A percentile compares a stretch with the other conserved stretches of the same genome.
phyloP scores from a whole-genome alignment of 2,329 filamentous ascomycete genomes.

The Keithomyces neogunnii region DNA sequence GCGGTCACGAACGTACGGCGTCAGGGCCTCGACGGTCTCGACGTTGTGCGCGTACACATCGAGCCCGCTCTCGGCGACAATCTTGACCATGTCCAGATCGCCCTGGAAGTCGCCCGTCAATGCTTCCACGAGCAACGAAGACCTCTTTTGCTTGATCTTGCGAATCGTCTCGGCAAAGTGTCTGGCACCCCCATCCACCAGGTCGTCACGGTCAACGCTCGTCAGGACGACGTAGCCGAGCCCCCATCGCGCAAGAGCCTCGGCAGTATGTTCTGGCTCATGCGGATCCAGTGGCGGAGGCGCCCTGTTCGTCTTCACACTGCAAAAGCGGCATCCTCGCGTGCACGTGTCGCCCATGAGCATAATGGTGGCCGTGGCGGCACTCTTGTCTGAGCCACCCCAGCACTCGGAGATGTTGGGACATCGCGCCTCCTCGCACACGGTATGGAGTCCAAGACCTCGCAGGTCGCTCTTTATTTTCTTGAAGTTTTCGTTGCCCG shows the following conservation, averaged over 20 bases:
- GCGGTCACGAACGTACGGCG: slow-evolving; percentile 81
- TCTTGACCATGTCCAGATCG: slow-evolving; percentile 74
- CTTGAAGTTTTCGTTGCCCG: slow-evolving; percentile 74
- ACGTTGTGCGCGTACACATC: slow-evolving; percentile 98
- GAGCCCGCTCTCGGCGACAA: slow-evolving; percentile 79
- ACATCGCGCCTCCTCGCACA: slow-evolving; percentile 95
- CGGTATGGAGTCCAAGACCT: slow-evolving; percentile 83
- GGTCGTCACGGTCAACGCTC: slow-evolving; percentile 85
- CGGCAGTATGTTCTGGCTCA: slow-evolving; percentile 93
- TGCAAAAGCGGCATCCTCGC: slow-evolving; percentile 91
- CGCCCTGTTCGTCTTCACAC: slow-evolving; percentile 76
- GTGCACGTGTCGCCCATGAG: slow-evolving; percentile 98
- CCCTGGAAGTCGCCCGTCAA: slow-evolving; percentile 83
- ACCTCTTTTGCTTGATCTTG: slow-evolving; percentile 81
- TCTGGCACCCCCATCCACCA: slow-evolving; percentile 76
- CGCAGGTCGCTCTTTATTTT: slow-evolving; percentile 90
- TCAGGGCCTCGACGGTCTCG: slow-evolving; percentile 87
- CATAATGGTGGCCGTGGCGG: slow-evolving; percentile 97
- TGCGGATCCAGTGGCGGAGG: slow-evolving; percentile 82
- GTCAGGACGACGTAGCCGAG: slow-evolving; percentile 94
- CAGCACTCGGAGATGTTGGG: slow-evolving; percentile 98
- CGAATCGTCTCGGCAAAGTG: slow-evolving; percentile 93
- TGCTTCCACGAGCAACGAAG: slow-evolving; percentile 71
- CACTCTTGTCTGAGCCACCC: slow-evolving; percentile 81
- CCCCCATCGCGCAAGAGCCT: slow-evolving; percentile 87